Conservation (phyloP, 73 alveolate genomes). For the Tetrahymena malaccensis region DNA sequence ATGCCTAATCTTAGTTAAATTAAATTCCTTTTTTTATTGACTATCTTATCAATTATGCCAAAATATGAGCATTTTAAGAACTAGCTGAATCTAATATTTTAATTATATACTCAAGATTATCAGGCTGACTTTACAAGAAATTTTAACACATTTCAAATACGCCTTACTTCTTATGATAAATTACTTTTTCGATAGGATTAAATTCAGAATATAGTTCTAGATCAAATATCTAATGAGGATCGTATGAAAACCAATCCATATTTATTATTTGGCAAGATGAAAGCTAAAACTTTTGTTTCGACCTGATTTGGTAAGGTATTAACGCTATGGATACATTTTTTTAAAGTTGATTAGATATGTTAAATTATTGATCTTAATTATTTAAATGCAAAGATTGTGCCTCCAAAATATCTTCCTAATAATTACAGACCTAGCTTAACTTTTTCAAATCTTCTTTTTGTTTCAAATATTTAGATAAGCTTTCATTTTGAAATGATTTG, state of each 20-base stretch:
- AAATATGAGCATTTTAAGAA: background rate
- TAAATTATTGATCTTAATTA: background rate
- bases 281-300: background rate
- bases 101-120: background rate
- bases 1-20: background rate
- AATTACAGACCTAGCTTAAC: no score
- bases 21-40: background rate
- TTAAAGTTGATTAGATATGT: background rate
- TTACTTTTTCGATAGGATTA: background rate
- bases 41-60: background rate
- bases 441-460: background rate
- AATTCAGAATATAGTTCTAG: background rate
- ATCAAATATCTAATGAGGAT: background rate
- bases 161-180: background rate
- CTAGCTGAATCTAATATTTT: background rate
- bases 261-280: background rate
- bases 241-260: background rate
- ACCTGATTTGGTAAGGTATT: background rate
- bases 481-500: background rate
- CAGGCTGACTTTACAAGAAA: background rate
- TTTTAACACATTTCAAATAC: background rate
- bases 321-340: background rate
- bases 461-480: background rate
- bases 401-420: background rate
- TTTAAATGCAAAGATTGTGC: background rate